Conservation (phyloP, 495 filamentous ascomycete species). For the Penicillium desertorum region DNA sequence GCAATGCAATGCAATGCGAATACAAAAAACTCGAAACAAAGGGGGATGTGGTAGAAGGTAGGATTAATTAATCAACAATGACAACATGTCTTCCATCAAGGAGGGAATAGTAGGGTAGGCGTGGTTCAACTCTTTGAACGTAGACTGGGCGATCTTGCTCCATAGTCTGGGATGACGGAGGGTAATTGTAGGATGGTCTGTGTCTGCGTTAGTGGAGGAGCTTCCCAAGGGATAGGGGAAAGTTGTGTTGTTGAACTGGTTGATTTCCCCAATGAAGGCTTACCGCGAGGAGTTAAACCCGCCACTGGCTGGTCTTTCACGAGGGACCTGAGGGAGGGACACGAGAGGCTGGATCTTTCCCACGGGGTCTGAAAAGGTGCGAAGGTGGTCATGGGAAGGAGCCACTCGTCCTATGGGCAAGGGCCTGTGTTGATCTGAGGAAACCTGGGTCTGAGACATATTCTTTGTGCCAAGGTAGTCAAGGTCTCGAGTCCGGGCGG, state of each 20-base stretch:
- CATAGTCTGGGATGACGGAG: slow-evolving; percentile 21
- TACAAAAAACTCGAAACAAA: slow-evolving; percentile 5
- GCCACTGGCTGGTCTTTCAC: slow-evolving; percentile 23
- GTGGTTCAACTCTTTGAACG: slow-evolving; percentile 26
- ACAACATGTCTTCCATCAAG: slow-evolving; percentile 30
- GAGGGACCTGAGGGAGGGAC: slow-evolving; percentile 8
- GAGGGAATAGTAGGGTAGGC: slow-evolving; percentile 23
- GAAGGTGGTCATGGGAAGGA: slow-evolving; percentile 18
- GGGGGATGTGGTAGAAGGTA: slow-evolving; percentile 1
- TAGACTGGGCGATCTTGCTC: slow-evolving; percentile 33
- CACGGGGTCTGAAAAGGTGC: slow-evolving; percentile 8
- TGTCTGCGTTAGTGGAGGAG: slow-evolving; percentile 6
- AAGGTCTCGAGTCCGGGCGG: slow-evolving; percentile 14
- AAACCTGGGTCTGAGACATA: slow-evolving; percentile 14
- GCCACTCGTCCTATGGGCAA: slow-evolving; percentile 17
- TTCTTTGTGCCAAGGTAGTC: slow-evolving; percentile 20
- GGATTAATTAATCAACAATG: slow-evolving; percentile 34
- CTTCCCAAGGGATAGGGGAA: neutral
- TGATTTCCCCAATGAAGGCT: slow-evolving; percentile 14
- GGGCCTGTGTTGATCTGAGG: slow-evolving; percentile 16
- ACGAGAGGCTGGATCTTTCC: slow-evolving; percentile 15
- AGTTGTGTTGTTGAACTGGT: slow-evolving; percentile 4
- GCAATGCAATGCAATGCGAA: slow-evolving; percentile 12
- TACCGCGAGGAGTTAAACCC: slow-evolving; percentile 24
- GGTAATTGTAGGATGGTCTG: slow-evolving; percentile 22